Percentiles rank a stretch among this genome's conserved stretches.
Conservation (phyloP, 2,329 filamentous ascomycete species). For the Talaromyces sp. region DNA sequence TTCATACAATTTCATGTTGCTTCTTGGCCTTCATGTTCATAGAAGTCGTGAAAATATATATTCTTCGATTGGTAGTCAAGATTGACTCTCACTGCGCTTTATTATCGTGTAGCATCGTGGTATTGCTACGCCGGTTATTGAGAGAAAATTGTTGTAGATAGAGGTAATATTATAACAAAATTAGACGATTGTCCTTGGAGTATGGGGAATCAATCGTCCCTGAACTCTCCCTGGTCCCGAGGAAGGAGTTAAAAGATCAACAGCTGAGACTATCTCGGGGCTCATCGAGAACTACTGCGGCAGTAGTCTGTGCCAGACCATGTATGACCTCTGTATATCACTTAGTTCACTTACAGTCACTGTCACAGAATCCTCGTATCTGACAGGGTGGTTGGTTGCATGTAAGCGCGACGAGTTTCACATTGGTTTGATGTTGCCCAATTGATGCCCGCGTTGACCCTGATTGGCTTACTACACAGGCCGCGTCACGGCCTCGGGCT, state of each 20-base stretch:
- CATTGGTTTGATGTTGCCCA: constrained; percentile 4
- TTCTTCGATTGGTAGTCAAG: not conserved
- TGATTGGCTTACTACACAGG: constrained; percentile 2
- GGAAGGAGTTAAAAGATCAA: not conserved
- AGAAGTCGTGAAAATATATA: too few relatives aligned
- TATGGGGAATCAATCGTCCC: not conserved
- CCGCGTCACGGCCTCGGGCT: not conserved
- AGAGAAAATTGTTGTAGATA: not conserved
- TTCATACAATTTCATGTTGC: not conserved
- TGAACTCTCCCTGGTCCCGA: not conserved
- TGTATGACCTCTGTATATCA: not conserved
- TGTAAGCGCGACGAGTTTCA: constrained; percentile 12
- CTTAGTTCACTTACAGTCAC: not conserved
- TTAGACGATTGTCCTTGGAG: not conserved
- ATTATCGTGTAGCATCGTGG: not conserved
- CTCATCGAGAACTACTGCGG: not conserved
- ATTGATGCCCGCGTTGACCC: not conserved
- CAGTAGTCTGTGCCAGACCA: not conserved
- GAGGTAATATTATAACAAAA: not conserved
- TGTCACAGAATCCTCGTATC: not conserved
- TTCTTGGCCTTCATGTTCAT: not conserved
- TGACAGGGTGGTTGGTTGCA: constrained; percentile 5
- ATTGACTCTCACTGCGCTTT: not conserved
- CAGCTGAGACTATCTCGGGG: not conserved
- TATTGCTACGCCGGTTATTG: not conserved